Base-by-base conservation (phyloP, 768 basidiomycete species). In the Lactarius evosmus region DNA sequence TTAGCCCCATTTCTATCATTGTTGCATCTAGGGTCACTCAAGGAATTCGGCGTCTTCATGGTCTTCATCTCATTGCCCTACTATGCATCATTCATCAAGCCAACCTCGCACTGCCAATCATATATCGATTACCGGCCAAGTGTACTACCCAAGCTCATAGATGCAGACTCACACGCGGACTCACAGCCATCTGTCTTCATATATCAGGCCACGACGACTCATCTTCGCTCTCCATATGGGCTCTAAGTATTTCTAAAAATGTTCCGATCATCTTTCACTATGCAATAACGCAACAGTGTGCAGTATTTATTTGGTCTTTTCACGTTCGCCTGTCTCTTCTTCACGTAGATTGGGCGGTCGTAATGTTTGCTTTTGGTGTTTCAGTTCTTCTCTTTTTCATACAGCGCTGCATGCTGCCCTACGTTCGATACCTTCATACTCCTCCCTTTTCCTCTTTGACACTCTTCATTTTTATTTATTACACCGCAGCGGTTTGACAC, bases 71-170 rank as follows among this genome's bases (percentile, higher is more conserved):
- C 38, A 32, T 46, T 17, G 16, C 34, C 33, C 41, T 22, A 29
- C 38, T 32, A 46, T 30, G 51, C 46, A 50, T 44, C 63, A 56
- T 59, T 40, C n/a, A 32, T 65, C 54, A 51, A 56, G 36, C 17
- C 49, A 64, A 55, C 34, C 27, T 30, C 30, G n/a, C 38, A 30
- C 46, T 33, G 32, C 49, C 63, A 50, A 60, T 50, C 33, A 22
- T 65, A 65, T 65, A 61, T 55, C 63, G 49, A 50, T 56, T 60
- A 34, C 30, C 32, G 55, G 54, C 14, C 59, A 56, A 38, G 54
- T 65, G 63, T 65, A 65, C 54, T 29, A 65, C 32, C 54, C 63
- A 22, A 56, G 25, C 38, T 25, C 58, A 51, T 54, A 60, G 46
- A 54, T 60, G 63, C 59, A 50, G 38, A 56, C 53, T 30, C 54